phyloP scores from a whole-genome alignment of 257 asterid genomes.

The Knoxia roxburghii region DNA sequence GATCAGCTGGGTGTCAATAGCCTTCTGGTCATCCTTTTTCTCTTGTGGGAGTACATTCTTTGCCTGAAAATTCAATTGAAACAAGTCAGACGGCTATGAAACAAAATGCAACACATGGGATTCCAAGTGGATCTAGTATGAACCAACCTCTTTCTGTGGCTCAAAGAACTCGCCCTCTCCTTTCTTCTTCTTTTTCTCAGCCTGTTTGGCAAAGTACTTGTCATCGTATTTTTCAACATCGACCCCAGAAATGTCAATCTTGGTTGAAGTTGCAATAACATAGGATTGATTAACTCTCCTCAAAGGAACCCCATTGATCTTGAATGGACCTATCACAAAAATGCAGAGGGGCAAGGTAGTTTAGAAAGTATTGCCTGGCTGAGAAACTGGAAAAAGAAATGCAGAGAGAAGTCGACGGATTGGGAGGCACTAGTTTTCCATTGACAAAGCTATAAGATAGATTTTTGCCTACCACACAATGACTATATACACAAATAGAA shows the following conservation, averaged over 20 bases:
- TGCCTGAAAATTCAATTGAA: neutral
- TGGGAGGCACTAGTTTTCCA: too few relatives aligned
- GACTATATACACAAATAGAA: neutral
- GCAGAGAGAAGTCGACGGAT: neutral
- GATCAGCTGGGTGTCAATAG: slow-evolving; percentile 44
- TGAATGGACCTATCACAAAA: slow-evolving; percentile 27
- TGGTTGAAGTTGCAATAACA: slow-evolving; percentile 30
- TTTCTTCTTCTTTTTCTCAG: slow-evolving; percentile 22
- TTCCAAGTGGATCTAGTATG: too few relatives aligned
- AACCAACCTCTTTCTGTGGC: slow-evolving; percentile 27
- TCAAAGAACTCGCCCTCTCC: slow-evolving; percentile 35
- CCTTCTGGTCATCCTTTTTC: slow-evolving; percentile 46
- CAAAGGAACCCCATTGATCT: slow-evolving; percentile 32
- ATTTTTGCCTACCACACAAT: too few relatives aligned
- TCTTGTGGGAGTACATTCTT: slow-evolving; percentile 24
- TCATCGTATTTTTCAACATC: slow-evolving; percentile 27
- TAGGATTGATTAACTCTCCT: slow-evolving; percentile 32
- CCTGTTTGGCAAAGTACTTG: slow-evolving; percentile 31
- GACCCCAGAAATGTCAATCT: slow-evolving; percentile 24
- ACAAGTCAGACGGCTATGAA: neutral
- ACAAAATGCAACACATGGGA: neutral
- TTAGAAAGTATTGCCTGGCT: neutral
- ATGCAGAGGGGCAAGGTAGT: neutral
- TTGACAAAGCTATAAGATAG: too few relatives aligned
- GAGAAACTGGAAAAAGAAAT: too few relatives aligned